Percentiles rank a stretch among this genome's conserved stretches.
Conservation (phyloP, 345 rosid genomes). For the Garcia nutans region DNA sequence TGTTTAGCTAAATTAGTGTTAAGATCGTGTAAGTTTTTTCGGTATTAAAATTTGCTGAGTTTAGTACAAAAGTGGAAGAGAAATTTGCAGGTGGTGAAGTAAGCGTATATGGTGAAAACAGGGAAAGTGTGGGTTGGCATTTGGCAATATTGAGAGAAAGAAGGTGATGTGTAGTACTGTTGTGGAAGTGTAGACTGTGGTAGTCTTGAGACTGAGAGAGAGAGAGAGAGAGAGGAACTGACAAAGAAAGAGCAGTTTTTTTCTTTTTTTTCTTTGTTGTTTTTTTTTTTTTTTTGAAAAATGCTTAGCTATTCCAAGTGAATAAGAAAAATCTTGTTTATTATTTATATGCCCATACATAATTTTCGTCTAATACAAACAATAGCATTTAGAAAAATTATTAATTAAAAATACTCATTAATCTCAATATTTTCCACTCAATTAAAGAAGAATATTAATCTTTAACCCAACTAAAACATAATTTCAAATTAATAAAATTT, state of each 20-base stretch:
- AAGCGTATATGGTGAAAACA: not conserved
- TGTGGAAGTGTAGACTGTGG: not conserved
- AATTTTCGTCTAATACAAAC: no score
- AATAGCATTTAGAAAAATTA: no score
- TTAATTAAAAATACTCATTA: no score
- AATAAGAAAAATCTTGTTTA: no score
- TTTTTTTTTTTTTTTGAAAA: no score
- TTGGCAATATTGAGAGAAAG: not conserved
- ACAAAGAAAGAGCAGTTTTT: not conserved
- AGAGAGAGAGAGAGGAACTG: conserved; percentile 4
- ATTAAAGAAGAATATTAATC: no score
- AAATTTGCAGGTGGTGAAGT: not conserved
- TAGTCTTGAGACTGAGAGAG: not conserved
- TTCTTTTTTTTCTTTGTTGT: no score
- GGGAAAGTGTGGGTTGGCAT: not conserved
- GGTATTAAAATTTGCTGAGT: conserved; percentile 2
- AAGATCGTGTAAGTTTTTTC: not conserved
- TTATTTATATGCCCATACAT: no score
- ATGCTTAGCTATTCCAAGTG: no score
- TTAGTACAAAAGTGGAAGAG: conserved; percentile 10
- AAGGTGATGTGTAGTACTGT: not conserved
- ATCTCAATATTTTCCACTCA: no score
- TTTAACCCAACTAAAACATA: no score
- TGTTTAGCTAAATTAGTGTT: conserved; percentile 22
- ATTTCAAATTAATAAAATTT: no score